Evolutionary conservation across 2,329 filamentous ascomycete genomes (phyloP).

Genomic region (Neonectria faginata): DNA sequence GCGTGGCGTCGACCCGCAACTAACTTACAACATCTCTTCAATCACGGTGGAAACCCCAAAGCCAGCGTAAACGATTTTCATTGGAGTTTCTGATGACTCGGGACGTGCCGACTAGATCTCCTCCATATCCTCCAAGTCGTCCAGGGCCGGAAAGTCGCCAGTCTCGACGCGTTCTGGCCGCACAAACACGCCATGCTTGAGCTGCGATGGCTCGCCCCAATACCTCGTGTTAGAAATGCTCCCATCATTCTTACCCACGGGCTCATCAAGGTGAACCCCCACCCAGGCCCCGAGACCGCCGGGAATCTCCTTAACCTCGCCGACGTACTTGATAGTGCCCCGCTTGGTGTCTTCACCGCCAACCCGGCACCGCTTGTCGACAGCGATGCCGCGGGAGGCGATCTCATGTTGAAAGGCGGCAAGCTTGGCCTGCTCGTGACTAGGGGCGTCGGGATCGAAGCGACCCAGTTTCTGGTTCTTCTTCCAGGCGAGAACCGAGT

Average conservation of each 20-base stretch:
- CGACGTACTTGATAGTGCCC: constrained; percentile 78
- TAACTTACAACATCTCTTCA: neutral
- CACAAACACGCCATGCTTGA: constrained; percentile 83
- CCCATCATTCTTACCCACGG: constrained; percentile 85
- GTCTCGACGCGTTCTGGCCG: constrained; percentile 81
- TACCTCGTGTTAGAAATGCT: constrained; percentile 75
- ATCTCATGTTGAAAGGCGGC: constrained; percentile 78
- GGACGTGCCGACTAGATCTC: constrained; percentile 64
- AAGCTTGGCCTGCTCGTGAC: constrained; percentile 78
- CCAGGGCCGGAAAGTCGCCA: constrained; percentile 77
- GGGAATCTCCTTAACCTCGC: constrained; percentile 79
- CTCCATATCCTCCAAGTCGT: constrained; percentile 83
- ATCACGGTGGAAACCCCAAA: neutral
- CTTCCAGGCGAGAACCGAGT: constrained; percentile 96
- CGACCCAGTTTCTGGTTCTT: constrained; percentile 94
- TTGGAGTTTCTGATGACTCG: neutral
- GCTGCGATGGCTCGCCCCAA: constrained; percentile 72
- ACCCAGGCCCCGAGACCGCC: constrained; percentile 75
- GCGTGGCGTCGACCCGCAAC: neutral
- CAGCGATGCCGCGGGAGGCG: constrained; percentile 72
- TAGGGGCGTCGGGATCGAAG: constrained; percentile 87
- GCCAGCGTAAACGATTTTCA: neutral
- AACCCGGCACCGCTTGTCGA: constrained; percentile 73
- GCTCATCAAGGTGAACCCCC: constrained; percentile 81
- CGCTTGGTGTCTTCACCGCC: constrained; percentile 76